Conservation (phyloP, 306 rosid genomes). For the Hippophae rhamnoides region DNA sequence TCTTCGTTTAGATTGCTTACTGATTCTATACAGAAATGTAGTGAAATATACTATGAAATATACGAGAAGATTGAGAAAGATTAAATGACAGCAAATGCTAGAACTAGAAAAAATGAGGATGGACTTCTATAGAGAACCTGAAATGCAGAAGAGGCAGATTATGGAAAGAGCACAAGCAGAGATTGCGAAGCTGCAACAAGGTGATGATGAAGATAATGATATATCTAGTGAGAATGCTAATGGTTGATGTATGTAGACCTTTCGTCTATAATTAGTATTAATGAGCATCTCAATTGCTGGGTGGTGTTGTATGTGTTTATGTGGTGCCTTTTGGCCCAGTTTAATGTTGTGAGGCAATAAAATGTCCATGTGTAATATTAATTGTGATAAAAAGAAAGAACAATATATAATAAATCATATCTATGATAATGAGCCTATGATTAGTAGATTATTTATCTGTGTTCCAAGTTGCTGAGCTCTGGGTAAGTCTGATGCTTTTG, state of each 20-base stretch:
- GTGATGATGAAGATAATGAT: conserved; percentile 46
- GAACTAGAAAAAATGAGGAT: conserved; percentile 88
- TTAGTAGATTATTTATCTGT: too few relatives aligned
- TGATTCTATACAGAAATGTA: conserved; percentile 57
- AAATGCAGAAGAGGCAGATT: conserved; percentile 59
- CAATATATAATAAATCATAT: conserved; percentile 11
- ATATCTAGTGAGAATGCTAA: conserved; percentile 44
- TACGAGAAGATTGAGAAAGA: conserved; percentile 65
- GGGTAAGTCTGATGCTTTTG: too few relatives aligned
- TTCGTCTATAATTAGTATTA: conserved; percentile 22
- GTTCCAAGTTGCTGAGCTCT: too few relatives aligned
- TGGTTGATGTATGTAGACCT: conserved; percentile 25
- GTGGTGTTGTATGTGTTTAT: conserved; percentile 26
- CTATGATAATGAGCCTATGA: neutral
- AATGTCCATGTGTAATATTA: conserved; percentile 18
- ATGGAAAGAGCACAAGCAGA: conserved; percentile 65
- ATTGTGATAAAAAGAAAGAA: conserved; percentile 14
- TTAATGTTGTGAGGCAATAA: conserved; percentile 29
- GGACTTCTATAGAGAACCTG: conserved; percentile 67
- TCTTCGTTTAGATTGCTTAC: conserved; percentile 68
- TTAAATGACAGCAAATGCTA: conserved; percentile 58
- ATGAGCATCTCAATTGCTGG: conserved; percentile 26
- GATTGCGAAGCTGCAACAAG: conserved; percentile 49
- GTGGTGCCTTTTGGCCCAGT: conserved; percentile 13
- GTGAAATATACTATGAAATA: conserved; percentile 65